These are phyloP conservation scores for Nitzschia sp. DNA, from an alignment of 108 stramenopile species.

Conservation along the genomic window DNA sequence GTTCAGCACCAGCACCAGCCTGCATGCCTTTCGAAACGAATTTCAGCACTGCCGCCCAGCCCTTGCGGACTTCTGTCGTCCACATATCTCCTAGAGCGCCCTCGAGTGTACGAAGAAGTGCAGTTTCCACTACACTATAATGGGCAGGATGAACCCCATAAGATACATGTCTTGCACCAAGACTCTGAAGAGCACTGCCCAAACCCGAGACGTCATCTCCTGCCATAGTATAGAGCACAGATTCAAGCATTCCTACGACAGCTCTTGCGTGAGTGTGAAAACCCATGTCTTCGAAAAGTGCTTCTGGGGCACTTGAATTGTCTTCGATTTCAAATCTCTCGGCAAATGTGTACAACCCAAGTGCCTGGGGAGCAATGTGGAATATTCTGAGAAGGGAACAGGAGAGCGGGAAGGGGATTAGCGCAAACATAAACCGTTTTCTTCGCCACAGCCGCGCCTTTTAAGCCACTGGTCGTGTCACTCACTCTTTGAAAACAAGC, in stretches of 20 bases:
- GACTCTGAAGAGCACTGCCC: neutral
- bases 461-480: too few relatives aligned
- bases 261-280: slow-evolving; percentile 6
- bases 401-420: too few relatives aligned
- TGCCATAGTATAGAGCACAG: slow-evolving; percentile 1
- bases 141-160: slow-evolving; percentile 23
- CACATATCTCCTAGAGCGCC: slow-evolving; percentile 1
- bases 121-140: slow-evolving; percentile 11
- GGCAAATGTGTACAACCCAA: slow-evolving; percentile 7
- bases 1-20: slow-evolving; percentile 4
- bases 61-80: neutral
- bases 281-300: neutral
- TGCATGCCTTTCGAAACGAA: slow-evolving; percentile 15
- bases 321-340: neutral
- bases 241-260: slow-evolving; percentile 8
- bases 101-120: slow-evolving; percentile 17
- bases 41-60: slow-evolving; percentile 18
- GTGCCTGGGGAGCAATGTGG: slow-evolving; percentile 9
- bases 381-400: slow-evolving; percentile 12
- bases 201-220: slow-evolving; percentile 1
- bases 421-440: too few relatives aligned
- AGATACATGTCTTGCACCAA: slow-evolving; percentile 6
- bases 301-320: neutral
- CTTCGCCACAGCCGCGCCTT: too few relatives aligned
- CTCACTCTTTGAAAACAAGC: slow-evolving; percentile 15